Base-by-base conservation (phyloP, 768 basidiomycete species). In the Dioszegia crocea region DNA sequence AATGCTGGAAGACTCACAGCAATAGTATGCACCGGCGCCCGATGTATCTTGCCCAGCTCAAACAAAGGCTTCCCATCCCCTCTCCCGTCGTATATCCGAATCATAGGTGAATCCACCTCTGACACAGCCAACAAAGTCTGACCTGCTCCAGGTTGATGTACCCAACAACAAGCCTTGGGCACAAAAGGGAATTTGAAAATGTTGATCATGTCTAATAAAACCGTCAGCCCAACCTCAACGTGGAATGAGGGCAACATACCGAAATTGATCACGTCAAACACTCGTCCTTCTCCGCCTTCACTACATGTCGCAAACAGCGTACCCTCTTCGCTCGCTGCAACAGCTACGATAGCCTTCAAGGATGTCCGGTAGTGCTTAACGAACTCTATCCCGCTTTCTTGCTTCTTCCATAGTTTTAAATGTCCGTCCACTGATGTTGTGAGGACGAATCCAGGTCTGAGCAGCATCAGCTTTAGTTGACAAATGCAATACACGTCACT, bases 401-500 rank as follows among this genome's bases (percentile, higher is more conserved):
- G 92, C 78, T 99, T 99, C 81, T 96, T 98, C 96, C 96, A 99
- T n/a, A 99, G 78, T 76, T 99, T 99, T 63, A 98, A 77, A 77
- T 92, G 88, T 1, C 96, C 96, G 73, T 98, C 96, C 10, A 91
- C 78, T 2, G 94, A 97, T 0, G 94, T 92, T 6, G 96, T 99
- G 48, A 99, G 82, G 41, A 98, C 72, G 71, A 97, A 99, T 57
- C 91, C 86, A 12, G 91, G 94, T 76, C 94, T 96, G 66, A 3
- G n/a, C 17, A 16, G 19, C 14, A 51, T 57, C 43, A 51, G 59
- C 59, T 36, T 19, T 5, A 14, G n/a, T 10, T 29, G 19, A 4
- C 38, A 47, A 14, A 4, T n/a, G 2, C 23, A 30, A 3, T 16
- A 48, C 6, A 6, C 17, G 30, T 19, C 16, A 40, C 40, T 24